These are phyloP conservation scores for Mrakia frigida DNA, from an alignment of 768 basidiomycete species.

Conservation along the genomic window DNA sequence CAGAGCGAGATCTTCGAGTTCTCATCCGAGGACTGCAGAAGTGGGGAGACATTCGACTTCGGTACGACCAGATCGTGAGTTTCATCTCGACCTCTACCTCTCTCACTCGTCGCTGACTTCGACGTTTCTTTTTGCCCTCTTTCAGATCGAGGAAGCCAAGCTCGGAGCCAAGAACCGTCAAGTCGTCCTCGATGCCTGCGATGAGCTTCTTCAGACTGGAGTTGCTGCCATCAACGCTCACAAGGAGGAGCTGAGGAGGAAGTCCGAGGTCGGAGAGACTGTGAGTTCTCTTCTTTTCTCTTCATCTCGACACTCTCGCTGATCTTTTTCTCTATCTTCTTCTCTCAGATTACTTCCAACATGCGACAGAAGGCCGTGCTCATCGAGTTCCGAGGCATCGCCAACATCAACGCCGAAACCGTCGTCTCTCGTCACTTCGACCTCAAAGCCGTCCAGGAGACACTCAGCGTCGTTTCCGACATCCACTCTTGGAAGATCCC, in stretches of 20 bases:
- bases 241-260: constrained; percentile 69
- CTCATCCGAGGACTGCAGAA: constrained; percentile 90
- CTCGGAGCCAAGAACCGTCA: constrained; percentile 88
- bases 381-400: constrained; percentile 79
- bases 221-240: constrained; percentile 75
- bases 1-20: constrained; percentile 89
- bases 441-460: constrained; percentile 76
- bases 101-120: constrained; percentile 5
- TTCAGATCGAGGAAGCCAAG: constrained; percentile 78
- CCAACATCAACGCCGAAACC: constrained; percentile 96
- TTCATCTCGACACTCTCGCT: background rate
- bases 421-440: constrained; percentile 84
- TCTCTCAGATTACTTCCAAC: constrained; percentile 63
- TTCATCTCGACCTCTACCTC: constrained; percentile 4
- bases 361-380: constrained; percentile 97
- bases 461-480: constrained; percentile 8
- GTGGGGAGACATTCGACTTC: constrained; percentile 93
- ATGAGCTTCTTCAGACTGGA: constrained; percentile 86
- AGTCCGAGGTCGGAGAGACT: constrained; percentile 75
- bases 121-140: constrained; percentile 13
- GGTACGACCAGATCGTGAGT: constrained; percentile 89
- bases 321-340: background rate
- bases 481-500: constrained; percentile 73
- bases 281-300: background rate
- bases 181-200: constrained; percentile 82